phyloP scores from a whole-genome alignment of 2,329 filamentous ascomycete genomes.

The Rasamsonia emersonii region DNA sequence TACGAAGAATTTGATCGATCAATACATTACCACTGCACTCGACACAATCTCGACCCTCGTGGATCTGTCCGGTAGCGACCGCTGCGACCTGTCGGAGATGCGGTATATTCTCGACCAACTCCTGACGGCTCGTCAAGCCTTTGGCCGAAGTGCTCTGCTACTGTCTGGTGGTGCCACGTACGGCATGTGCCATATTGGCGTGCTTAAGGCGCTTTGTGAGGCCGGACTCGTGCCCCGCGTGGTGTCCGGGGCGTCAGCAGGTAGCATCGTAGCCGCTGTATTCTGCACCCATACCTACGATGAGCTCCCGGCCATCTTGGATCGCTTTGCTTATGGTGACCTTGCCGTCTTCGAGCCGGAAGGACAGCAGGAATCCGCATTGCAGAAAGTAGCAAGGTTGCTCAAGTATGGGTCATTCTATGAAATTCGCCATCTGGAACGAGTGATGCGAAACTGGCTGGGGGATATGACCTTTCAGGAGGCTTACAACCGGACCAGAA shows the following conservation, averaged over 20 bases:
- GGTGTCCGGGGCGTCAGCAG: constrained; percentile 79
- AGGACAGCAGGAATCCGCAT: constrained; percentile 50
- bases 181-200: constrained; percentile 86
- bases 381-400: constrained; percentile 62
- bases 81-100: constrained; percentile 48
- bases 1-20: constrained; percentile 78
- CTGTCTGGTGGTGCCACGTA: constrained; percentile 82
- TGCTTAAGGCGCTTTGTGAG: constrained; percentile 72
- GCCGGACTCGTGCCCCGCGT: constrained; percentile 69
- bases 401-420: constrained; percentile 77
- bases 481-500: constrained; percentile 85
- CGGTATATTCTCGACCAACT: constrained; percentile 59
- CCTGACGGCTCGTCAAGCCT: constrained; percentile 65
- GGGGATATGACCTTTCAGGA: constrained; percentile 93
- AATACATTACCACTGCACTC: constrained; percentile 72
- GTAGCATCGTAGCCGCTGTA: constrained; percentile 76
- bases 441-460: constrained; percentile 71
- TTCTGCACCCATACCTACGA: constrained; percentile 70
- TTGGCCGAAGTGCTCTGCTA: constrained; percentile 73
- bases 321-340: constrained; percentile 69
- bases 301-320: constrained; percentile 62
- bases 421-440: constrained; percentile 70
- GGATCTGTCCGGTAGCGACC: constrained; percentile 47
- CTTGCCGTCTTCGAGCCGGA: constrained; percentile 68
- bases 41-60: constrained; percentile 66